These are phyloP conservation scores for Arthroderma uncinatum DNA, from an alignment of 2,329 filamentous ascomycete genomes.

Conservation along the genomic window DNA sequence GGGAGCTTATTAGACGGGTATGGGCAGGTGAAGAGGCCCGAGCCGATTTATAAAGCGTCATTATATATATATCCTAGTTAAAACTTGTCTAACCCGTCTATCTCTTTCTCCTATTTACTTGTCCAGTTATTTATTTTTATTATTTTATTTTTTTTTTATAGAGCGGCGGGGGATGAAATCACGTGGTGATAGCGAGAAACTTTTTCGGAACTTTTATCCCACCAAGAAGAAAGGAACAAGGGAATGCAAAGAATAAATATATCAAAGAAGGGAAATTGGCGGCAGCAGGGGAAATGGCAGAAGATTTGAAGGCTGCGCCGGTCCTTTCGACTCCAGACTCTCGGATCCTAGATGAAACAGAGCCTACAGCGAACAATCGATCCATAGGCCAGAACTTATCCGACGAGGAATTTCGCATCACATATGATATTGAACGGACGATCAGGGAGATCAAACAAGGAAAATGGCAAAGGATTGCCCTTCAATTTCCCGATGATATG, in stretches of 20 bases:
- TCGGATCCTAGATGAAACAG: slow-evolving; percentile 47
- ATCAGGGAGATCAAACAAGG: slow-evolving; percentile 61
- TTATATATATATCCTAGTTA: not conserved
- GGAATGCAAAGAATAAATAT: not conserved
- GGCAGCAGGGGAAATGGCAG: slow-evolving; percentile 8
- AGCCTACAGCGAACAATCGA: slow-evolving; percentile 22
- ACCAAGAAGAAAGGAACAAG: not conserved
- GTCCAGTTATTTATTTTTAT: too few relatives aligned
- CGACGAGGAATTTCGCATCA: slow-evolving; percentile 59
- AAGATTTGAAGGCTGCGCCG: slow-evolving; percentile 38
- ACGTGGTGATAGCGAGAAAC: slow-evolving; percentile 5
- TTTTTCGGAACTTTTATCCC: not conserved
- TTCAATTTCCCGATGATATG: slow-evolving; percentile 97
- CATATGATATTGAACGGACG: slow-evolving; percentile 79
- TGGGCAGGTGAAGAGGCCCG: slow-evolving; percentile 50
- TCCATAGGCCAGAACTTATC: slow-evolving; percentile 28
- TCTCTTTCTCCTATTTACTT: too few relatives aligned
- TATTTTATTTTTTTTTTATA: too few relatives aligned
- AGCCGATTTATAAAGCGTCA: slow-evolving; percentile 37
- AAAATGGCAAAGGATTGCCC: slow-evolving; percentile 63
- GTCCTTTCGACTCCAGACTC: slow-evolving; percentile 53
- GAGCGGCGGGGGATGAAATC: not conserved
- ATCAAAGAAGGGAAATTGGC: not conserved
- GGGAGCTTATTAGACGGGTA: slow-evolving; percentile 48
- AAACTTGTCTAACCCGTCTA: too few relatives aligned